Conservation (phyloP, 2,329 filamentous ascomycete species). For the Coniochaeta pulveracea region DNA sequence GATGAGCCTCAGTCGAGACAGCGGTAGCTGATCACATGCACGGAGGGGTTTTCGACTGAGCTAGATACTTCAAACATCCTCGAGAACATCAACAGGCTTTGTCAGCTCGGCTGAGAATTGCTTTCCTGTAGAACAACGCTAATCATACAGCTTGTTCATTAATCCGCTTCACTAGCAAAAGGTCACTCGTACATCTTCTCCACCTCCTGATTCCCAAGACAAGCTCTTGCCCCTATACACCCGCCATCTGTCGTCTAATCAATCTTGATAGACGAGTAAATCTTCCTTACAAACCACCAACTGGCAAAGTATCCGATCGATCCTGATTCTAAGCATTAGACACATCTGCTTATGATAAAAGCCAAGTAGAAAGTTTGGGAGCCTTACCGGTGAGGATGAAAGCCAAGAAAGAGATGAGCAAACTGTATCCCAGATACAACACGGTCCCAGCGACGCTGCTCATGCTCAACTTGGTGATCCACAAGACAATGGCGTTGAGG, state of each 20-base stretch:
- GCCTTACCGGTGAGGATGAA: slow-evolving; percentile 90
- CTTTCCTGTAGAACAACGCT: too few relatives aligned
- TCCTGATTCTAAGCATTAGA: slow-evolving; percentile 37
- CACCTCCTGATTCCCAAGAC: too few relatives aligned
- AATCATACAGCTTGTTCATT: too few relatives aligned
- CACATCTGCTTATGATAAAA: background rate
- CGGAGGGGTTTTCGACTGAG: too few relatives aligned
- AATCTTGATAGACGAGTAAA: slow-evolving; percentile 97
- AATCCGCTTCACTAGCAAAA: too few relatives aligned
- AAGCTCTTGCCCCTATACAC: too few relatives aligned
- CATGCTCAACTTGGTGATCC: slow-evolving; percentile 77
- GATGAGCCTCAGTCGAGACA: too few relatives aligned
- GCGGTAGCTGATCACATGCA: too few relatives aligned
- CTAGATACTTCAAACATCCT: too few relatives aligned
- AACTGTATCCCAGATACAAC: slow-evolving; percentile 87
- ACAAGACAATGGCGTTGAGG: slow-evolving; percentile 81
- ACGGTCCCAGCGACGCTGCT: slow-evolving; percentile 77
- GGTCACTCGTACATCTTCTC: background rate
- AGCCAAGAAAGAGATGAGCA: slow-evolving; percentile 79
- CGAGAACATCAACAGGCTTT: too few relatives aligned
- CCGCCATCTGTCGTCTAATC: slow-evolving; percentile 51
- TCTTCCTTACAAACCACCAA: slow-evolving; percentile 88
- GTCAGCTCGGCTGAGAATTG: too few relatives aligned
- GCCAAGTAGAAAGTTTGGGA: slow-evolving; percentile 60
- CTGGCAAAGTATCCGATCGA: slow-evolving; percentile 93